These are phyloP conservation scores for Kodamaea sp. DNA, from an alignment of 1,139 yeast genomes.

Conservation along the genomic window DNA sequence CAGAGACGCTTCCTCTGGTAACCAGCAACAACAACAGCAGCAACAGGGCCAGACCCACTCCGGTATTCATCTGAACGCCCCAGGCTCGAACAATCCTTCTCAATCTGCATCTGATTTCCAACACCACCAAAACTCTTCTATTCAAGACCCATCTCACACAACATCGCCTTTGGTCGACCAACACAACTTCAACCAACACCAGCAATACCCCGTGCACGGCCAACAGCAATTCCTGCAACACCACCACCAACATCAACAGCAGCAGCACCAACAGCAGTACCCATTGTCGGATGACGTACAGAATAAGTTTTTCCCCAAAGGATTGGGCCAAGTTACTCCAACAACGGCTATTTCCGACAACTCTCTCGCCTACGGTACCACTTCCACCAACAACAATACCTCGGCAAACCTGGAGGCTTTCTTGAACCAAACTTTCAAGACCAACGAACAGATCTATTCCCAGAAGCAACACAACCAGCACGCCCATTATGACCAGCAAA, in stretches of 20 bases:
- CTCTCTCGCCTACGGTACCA: slow-evolving; percentile 70
- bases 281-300: slow-evolving; percentile 12
- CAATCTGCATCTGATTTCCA: slow-evolving; percentile 1
- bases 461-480: slow-evolving; percentile 12
- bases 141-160: slow-evolving; percentile 1
- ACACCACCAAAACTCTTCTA: not conserved
- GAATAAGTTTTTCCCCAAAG: slow-evolving; percentile 38
- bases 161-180: slow-evolving; percentile 3
- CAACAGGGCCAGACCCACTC: slow-evolving; percentile 14
- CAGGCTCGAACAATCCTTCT: not conserved
- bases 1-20: slow-evolving; percentile 8
- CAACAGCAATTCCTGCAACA: slow-evolving; percentile 7
- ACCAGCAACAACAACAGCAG: not conserved
- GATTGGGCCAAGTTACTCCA: slow-evolving; percentile 44
- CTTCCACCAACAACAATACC: slow-evolving; percentile 35
- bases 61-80: not conserved
- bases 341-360: slow-evolving; percentile 67
- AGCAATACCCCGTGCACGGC: slow-evolving; percentile 5
- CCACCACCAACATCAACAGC: not conserved
- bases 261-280: slow-evolving; percentile 8
- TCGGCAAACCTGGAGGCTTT: slow-evolving; percentile 21
- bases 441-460: slow-evolving; percentile 11
- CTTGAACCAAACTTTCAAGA: slow-evolving; percentile 28
- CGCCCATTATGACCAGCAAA: slow-evolving; percentile 25
- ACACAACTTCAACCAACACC: not conserved